These are phyloP conservation scores for Pseudogymnoascus sp. DNA, from an alignment of 2,329 filamentous ascomycete species.

Conservation along the genomic window DNA sequence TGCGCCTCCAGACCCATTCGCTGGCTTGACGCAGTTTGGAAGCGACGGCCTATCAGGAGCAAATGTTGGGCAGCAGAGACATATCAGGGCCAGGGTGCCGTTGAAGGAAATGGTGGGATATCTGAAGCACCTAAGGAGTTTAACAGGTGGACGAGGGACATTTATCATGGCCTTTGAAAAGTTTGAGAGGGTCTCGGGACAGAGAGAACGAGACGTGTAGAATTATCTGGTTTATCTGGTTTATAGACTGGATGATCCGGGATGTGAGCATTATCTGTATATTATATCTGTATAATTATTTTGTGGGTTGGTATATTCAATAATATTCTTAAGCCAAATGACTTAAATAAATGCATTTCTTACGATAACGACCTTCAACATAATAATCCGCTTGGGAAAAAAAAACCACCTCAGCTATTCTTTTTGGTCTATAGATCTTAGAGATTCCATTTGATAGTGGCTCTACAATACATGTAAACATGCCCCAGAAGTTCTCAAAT, in stretches of 20 bases:
- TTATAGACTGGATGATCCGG: neutral
- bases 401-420: neutral
- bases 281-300: neutral
- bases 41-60: neutral
- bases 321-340: neutral
- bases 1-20: constrained; percentile 78
- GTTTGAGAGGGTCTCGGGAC: constrained; percentile 58
- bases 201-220: constrained; percentile 34
- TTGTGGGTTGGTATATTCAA: neutral
- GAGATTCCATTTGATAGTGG: neutral
- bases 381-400: neutral
- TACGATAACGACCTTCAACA: neutral
- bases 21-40: constrained; percentile 16
- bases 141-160: constrained; percentile 77
- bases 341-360: neutral
- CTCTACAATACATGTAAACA: neutral
- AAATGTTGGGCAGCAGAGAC: constrained; percentile 38
- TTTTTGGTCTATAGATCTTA: neutral
- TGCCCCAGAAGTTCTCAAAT: neutral
- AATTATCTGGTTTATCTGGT: neutral
- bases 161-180: constrained; percentile 68
- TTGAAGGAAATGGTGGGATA: constrained; percentile 97
- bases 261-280: neutral
- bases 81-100: constrained; percentile 80
- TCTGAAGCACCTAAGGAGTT: constrained; percentile 75